Evolutionary conservation across 2,329 filamentous ascomycete genomes (phyloP), one percentile per base, ranked within the genome.

Genomic region (Stemphylium lycopersici): DNA sequence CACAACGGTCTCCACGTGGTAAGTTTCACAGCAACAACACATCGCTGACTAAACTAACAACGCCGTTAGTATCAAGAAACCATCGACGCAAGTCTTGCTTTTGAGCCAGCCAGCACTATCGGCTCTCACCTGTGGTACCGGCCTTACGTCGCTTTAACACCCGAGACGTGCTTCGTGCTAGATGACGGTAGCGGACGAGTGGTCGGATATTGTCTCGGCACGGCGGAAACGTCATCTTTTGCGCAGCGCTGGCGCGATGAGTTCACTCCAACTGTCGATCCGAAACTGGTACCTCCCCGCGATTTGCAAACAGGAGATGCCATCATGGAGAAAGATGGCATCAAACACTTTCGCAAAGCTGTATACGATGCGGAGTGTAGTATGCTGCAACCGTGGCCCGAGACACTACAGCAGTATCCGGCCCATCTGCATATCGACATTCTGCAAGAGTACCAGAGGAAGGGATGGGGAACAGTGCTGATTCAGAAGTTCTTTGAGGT

Each of bases 341-440:
- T 63, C 15, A 58, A 48, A 15, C 49, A 39, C 0, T 55, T 71
- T 12, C 55, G 66, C 24, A 36, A 49, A 4, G 62, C 58, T 4
- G 55, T 69, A 10, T 59, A 69, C 29, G 48, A 55, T 2, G 67
- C 51, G 2, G 58, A 67, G 8, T 70, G 70, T 20, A 69, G 63
- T 39, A 63, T 66, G 55, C 40, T 72, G 22, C 59, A 59, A 6
- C 24, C 48, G 6, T 61, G 55, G 22, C 61, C 62, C 0, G 43
- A 61, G 4, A 42, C 68, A 20, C 51, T 74, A 29, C 45, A 57
- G 16, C 47, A 55, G 34, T 77, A 69, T 53, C 69, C 72, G 0
- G 73, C 72, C 5, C 75, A 77, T 61, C 59, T 77, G 16, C 75
- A 77, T 37, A 71, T 77, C 39, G 66, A 77, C 44, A 67, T 77